These are phyloP conservation scores for Corymbia citriodora DNA, from an alignment of 441 rosid species.

Conservation along the genomic window DNA sequence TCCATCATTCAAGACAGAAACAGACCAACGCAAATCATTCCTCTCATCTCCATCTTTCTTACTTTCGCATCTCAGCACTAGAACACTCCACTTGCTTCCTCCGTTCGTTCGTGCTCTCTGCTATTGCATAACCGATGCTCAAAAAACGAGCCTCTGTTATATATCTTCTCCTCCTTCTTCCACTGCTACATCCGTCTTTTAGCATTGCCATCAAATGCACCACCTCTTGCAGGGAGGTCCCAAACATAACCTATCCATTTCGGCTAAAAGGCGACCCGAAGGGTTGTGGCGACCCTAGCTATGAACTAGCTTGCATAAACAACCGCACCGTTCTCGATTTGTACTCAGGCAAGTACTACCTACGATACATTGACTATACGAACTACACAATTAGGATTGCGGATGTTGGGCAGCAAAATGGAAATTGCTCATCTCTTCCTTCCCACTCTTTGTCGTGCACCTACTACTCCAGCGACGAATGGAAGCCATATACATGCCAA, in stretches of 20 bases:
- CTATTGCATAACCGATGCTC: not conserved
- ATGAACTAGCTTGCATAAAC: not conserved
- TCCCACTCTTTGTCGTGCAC: fast-evolving
- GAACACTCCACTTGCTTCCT: not conserved
- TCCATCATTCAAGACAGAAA: not conserved
- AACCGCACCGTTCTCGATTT: not conserved
- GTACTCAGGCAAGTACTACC: not conserved
- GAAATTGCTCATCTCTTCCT: conserved; percentile 7
- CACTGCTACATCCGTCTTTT: fast-evolving
- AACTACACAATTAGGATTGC: not conserved
- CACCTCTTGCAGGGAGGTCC: not conserved
- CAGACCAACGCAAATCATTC: no score
- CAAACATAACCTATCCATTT: conserved; percentile 6
- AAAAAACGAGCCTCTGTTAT: no score
- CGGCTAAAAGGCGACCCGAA: not conserved
- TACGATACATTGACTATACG: not conserved
- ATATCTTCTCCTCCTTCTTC: not conserved
- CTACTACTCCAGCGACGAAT: fast-evolving
- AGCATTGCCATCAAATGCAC: fast-evolving
- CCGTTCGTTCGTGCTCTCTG: not conserved
- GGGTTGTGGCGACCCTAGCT: not conserved
- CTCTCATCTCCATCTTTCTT: not conserved
- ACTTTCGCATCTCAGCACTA: not conserved
- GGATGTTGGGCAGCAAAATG: not conserved
- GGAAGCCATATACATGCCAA: fast-evolving